These are phyloP conservation scores for Apiospora saccharicola DNA, from an alignment of 2,329 filamentous ascomycete species.

Conservation along the genomic window DNA sequence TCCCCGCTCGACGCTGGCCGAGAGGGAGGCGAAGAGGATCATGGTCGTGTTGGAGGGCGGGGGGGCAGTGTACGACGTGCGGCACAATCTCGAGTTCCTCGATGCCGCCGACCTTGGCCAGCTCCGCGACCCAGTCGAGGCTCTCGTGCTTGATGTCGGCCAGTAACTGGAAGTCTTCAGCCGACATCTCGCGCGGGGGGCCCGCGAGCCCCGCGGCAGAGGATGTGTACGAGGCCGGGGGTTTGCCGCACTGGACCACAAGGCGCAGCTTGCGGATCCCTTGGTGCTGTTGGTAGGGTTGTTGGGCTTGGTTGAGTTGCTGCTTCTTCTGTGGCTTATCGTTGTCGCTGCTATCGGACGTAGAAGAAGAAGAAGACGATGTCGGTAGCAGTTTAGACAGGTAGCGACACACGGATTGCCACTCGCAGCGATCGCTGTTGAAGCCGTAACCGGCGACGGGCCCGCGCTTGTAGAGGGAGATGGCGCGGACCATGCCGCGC, in stretches of 20 bases:
- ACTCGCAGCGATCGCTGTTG: slow-evolving; percentile 63
- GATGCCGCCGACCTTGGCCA: slow-evolving; percentile 58
- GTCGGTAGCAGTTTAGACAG: slow-evolving; percentile 37
- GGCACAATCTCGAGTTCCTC: slow-evolving; percentile 59
- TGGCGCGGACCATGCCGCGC: slow-evolving; percentile 53
- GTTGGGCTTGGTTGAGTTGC: background rate
- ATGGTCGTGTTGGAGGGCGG: slow-evolving; percentile 60
- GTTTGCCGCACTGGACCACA: slow-evolving; percentile 60
- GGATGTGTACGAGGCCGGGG: slow-evolving; percentile 51
- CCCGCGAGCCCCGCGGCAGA: slow-evolving; percentile 39
- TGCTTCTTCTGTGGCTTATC: background rate
- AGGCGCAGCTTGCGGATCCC: slow-evolving; percentile 54
- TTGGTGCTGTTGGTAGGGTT: background rate
- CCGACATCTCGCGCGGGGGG: slow-evolving; percentile 58
- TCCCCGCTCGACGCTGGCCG: slow-evolving; percentile 63
- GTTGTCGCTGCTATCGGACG: background rate
- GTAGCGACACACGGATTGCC: slow-evolving; percentile 59
- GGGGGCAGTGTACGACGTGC: slow-evolving; percentile 60
- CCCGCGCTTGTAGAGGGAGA: slow-evolving; percentile 64
- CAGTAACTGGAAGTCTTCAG: slow-evolving; percentile 55
- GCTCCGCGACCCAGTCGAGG: slow-evolving; percentile 65
- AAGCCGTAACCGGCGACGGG: slow-evolving; percentile 60
- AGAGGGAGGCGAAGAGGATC: slow-evolving; percentile 66
- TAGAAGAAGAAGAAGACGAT: background rate
- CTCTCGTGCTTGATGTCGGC: slow-evolving; percentile 54